Base-by-base conservation (phyloP, 208 protist species). In the Herpetomonas samuelpessoai region DNA sequence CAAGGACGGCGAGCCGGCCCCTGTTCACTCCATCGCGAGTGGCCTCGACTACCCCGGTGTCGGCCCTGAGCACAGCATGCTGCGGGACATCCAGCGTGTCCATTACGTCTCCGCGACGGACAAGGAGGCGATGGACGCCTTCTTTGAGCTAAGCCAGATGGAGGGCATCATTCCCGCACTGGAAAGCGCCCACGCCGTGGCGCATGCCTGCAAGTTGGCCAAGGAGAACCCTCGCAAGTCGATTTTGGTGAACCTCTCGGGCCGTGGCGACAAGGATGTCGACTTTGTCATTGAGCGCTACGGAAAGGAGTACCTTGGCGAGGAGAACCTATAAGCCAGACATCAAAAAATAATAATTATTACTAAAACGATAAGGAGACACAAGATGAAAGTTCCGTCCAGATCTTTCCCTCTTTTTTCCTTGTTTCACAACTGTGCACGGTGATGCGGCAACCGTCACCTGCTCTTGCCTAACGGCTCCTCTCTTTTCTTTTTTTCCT, bases 81-180 rank as follows among this genome's bases (percentile, higher is more conserved):
- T 65, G 48, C 52, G 49, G 14, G 65, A 70, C 46, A 62, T 62
- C 57, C 10, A 28, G 19, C 39, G 60, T 18, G 46, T 26, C 10
- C 10, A 54, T 4, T 65, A 65, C 41, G 48, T 47, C 16, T 6
- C 21, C 19, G 27, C 14, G 16, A 57, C 26, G 19, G 60, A 65
- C 50, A 46, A 58, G 45, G 60, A 54, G 30, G 14, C 18, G 10
- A 19, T 65, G 22, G 60, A 65, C 21, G 48, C 49, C 19, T 65
- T 65, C 48, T 55, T 58, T 48, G 28, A 58, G 21, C 50, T 65
- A 7, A 55, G 39, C 28, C 46, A 44, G 18, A 14, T 49, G 4
- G 60, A 65, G 25, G 60, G 60, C 39, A 57, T 65, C 60, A 89
- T 96, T 46, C 90, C 90, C 12, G 90, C 90, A 3, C 71, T 96